These are phyloP conservation scores for Claviceps africana DNA, from an alignment of 2,329 filamentous ascomycete genomes.

Conservation along the genomic window DNA sequence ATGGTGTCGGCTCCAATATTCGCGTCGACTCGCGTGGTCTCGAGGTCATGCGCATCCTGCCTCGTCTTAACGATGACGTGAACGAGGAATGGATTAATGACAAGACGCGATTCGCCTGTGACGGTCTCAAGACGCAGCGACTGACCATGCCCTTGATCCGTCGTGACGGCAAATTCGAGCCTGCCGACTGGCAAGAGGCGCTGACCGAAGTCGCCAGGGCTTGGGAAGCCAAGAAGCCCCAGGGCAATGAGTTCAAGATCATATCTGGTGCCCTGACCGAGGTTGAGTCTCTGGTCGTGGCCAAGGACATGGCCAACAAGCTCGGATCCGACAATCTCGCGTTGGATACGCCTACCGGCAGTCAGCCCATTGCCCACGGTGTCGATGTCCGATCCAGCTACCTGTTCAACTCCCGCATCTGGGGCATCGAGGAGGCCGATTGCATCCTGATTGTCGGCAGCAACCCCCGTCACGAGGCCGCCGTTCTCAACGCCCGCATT, in stretches of 20 bases:
- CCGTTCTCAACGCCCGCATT: constrained; percentile 89
- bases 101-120: constrained; percentile 91
- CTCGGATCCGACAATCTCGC: constrained; percentile 93
- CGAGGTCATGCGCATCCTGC: constrained; percentile 90
- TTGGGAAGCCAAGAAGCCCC: constrained; percentile 64
- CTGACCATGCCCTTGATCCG: constrained; percentile 85
- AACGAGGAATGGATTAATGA: constrained; percentile 99
- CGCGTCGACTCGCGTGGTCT: constrained; percentile 84
- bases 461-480: constrained; percentile 90
- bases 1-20: constrained; percentile 88
- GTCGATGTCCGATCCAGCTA: constrained; percentile 90
- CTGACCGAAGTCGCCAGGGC: constrained; percentile 74
- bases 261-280: constrained; percentile 85
- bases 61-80: constrained; percentile 89
- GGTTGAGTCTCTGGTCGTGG: constrained; percentile 83
- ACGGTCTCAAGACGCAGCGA: constrained; percentile 90
- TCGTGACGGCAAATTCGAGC: constrained; percentile 78
- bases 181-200: constrained; percentile 90
- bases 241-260: constrained; percentile 90
- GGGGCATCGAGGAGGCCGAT: constrained; percentile 87
- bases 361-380: constrained; percentile 76
- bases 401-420: constrained; percentile 90
- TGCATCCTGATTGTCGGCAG: constrained; percentile 83
- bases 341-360: constrained; percentile 76
- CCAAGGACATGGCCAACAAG: constrained; percentile 95